A percentile compares a stretch with the other conserved stretches of the same genome.
phyloP scores from a whole-genome alignment of 441 rosid genomes.

The Erodium texanum region DNA sequence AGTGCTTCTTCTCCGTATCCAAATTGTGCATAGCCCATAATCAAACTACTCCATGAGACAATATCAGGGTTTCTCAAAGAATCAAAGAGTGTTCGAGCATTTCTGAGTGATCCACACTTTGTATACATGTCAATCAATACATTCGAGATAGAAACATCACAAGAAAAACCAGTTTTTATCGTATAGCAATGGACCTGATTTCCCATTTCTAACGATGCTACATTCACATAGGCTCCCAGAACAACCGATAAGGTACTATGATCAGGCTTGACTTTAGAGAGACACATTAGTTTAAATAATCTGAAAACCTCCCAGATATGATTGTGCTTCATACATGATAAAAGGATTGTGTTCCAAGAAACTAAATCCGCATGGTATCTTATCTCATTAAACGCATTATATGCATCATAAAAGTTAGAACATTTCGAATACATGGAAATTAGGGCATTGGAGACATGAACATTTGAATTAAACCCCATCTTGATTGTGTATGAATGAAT shows the following conservation, averaged over 20 bases:
- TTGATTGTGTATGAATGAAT: conserved; percentile 40
- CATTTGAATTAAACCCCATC: conserved; percentile 28
- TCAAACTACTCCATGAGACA: conserved; percentile 48
- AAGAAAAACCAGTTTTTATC: conserved; percentile 33
- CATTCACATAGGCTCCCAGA: conserved; percentile 33
- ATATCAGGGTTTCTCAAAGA: conserved; percentile 34
- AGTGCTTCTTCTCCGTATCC: conserved; percentile 52
- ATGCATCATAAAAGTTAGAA: conserved; percentile 30
- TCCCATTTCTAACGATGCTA: conserved; percentile 44
- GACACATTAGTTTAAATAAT: conserved; percentile 35
- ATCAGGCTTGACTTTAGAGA: conserved; percentile 34
- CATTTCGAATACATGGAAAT: conserved; percentile 50
- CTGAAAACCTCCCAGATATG: conserved; percentile 36
- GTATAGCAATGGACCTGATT: conserved; percentile 41
- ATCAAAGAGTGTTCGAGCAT: conserved; percentile 32
- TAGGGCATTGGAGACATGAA: conserved; percentile 39
- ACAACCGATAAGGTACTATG: conserved; percentile 31
- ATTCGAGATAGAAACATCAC: conserved; percentile 34
- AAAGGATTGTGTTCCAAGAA: conserved; percentile 49
- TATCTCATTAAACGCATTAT: conserved; percentile 35
- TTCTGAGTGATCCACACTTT: conserved; percentile 45
- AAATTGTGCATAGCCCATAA: conserved; percentile 50
- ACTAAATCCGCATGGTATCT: conserved; percentile 28
- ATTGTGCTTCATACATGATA: conserved; percentile 42
- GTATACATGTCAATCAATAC: conserved; percentile 47